These are phyloP conservation scores for Chlorencoelia australis DNA, from an alignment of 2,329 filamentous ascomycete genomes.

Conservation along the genomic window DNA sequence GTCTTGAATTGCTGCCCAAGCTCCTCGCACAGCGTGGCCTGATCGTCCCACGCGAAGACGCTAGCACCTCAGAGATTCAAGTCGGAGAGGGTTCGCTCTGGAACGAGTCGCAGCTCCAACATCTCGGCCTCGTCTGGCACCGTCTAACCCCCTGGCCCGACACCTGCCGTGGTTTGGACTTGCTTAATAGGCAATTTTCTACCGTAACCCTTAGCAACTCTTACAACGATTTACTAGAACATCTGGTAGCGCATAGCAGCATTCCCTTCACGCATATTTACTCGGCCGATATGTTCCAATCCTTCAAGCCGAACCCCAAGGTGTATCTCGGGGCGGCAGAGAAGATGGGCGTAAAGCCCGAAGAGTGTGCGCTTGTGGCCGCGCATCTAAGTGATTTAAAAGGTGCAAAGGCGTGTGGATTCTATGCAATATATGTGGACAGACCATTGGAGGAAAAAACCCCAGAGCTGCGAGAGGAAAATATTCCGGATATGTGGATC, in stretches of 20 bases:
- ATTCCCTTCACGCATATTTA: conserved; percentile 54
- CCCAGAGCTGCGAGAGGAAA: conserved; percentile 10
- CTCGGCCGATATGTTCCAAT: conserved; percentile 58
- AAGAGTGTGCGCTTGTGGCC: conserved; percentile 64
- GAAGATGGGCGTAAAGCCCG: conserved; percentile 38
- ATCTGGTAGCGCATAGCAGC: conserved; percentile 46
- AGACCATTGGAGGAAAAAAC: conserved; percentile 8
- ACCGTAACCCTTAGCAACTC: conserved; percentile 65
- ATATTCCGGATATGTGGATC: conserved; percentile 8
- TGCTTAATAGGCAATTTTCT: conserved; percentile 40
- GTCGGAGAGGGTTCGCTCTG: conserved; percentile 13
- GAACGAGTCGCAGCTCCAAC: conserved; percentile 11
- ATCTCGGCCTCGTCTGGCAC: conserved; percentile 48
- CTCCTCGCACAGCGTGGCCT: conserved; percentile 10
- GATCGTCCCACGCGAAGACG: conserved; percentile 11
- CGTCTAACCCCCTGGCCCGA: conserved; percentile 59
- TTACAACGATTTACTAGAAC: conserved; percentile 51
- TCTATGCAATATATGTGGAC: conserved; percentile 11
- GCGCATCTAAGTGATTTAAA: conserved; percentile 60
- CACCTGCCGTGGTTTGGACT: conserved; percentile 41
- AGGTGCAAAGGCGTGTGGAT: conserved; percentile 46
- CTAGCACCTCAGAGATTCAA: conserved; percentile 10
- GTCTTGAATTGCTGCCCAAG: conserved; percentile 11
- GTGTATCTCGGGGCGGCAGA: conserved; percentile 59
- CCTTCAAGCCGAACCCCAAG: conserved; percentile 60